Base-by-base conservation (phyloP, 495 filamentous ascomycete species). In the Hypoxylon trugodes region DNA sequence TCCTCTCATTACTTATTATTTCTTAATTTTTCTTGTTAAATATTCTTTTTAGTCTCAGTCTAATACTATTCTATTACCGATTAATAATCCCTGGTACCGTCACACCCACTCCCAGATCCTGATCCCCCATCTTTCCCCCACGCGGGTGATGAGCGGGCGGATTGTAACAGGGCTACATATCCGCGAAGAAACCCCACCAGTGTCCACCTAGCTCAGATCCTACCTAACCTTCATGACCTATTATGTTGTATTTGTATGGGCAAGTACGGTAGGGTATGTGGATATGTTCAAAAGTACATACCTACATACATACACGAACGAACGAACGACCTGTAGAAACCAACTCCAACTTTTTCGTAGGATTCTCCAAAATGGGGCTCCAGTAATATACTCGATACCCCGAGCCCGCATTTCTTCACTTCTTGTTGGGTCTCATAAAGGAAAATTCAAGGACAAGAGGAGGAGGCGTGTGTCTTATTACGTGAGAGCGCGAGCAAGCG, bases 151-250 rank as follows among this genome's bases (percentile, higher is more conserved):
- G 56, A 28, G 37, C 37, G 30, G 41, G 33, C 40, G 37, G 64
- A 48, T 54, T 53, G 47, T 48, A 61, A 61, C 64, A 58, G 49
- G 56, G 36, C 60, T 57, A 61, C 24, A 36, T 24, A 37, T 59
- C 22, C 24, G n/a, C n/a, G n/a, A n/a, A n/a, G n/a, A n/a, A n/a
- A n/a, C n/a, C n/a, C n/a, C n/a, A n/a, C n/a, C n/a, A n/a, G n/a
- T n/a, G n/a, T n/a, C n/a, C n/a, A n/a, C n/a, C n/a, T n/a, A n/a
- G n/a, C n/a, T n/a, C n/a, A n/a, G n/a, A n/a, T n/a, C n/a, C n/a
- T n/a, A n/a, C n/a, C n/a, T n/a, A n/a, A n/a, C n/a, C n/a, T n/a
- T n/a, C n/a, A n/a, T n/a, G n/a, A n/a, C n/a, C n/a, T n/a, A n/a
- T n/a, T n/a, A n/a, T n/a, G n/a, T n/a, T n/a, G n/a, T n/a, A n/a